Conservation (phyloP, 2,329 filamentous ascomycete species). For the Shiraia sp. region DNA sequence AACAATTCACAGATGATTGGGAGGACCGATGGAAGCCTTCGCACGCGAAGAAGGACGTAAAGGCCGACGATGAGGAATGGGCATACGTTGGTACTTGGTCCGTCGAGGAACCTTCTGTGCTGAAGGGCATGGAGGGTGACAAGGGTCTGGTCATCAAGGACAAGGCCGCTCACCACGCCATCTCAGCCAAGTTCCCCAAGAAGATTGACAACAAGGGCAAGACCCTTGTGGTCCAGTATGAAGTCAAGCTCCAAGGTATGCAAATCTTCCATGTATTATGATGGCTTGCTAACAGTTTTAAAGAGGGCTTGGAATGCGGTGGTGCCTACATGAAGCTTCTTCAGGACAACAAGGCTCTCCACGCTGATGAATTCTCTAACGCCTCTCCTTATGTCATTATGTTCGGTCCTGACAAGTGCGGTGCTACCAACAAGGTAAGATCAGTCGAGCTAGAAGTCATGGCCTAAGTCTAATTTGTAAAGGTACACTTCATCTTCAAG, state of each 20-base stretch:
- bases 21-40: conserved; percentile 91
- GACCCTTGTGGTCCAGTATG: conserved; percentile 96
- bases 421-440: conserved; percentile 92
- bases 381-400: conserved; percentile 98
- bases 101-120: conserved; percentile 88
- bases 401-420: conserved; percentile 99
- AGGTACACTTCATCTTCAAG: conserved; percentile 94
- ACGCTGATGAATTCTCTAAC: conserved; percentile 97
- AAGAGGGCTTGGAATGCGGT: conserved; percentile 94
- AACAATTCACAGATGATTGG: conserved; percentile 98
- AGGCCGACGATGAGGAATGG: conserved; percentile 82
- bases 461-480: conserved; percentile 18
- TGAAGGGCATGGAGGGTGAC: conserved; percentile 92
- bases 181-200: conserved; percentile 97
- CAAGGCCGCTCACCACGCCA: conserved; percentile 95
- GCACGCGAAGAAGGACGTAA: conserved; percentile 91
- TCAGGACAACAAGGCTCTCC: conserved; percentile 94
- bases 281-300: conserved; percentile 33
- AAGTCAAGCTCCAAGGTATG: conserved; percentile 98
- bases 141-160: conserved; percentile 99
- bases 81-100: conserved; percentile 96
- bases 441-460: conserved; percentile 1
- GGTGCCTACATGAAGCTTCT: conserved; percentile 99
- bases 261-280: conserved; percentile 23
- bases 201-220: conserved; percentile 97